These are phyloP conservation scores for Eimeria mitis DNA, from an alignment of 169 alveolate species.

Conservation along the genomic window DNA sequence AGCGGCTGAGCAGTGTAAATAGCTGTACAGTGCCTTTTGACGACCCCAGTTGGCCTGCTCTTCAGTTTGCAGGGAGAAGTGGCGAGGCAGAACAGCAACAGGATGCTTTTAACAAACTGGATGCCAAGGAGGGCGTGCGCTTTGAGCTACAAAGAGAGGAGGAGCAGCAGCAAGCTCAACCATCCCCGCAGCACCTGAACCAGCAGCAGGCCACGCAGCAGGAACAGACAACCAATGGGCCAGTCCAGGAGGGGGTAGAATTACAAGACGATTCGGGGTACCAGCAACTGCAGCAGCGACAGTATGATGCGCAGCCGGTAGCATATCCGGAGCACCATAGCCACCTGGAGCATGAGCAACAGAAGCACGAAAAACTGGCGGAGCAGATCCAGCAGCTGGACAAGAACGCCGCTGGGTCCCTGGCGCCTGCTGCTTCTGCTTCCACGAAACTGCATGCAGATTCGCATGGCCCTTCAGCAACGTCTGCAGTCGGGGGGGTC, in stretches of 20 bases:
- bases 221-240: background rate
- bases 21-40: background rate
- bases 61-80: background rate
- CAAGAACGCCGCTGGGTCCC: background rate
- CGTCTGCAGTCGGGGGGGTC: conserved; percentile 31
- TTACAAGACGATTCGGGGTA: background rate
- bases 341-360: conserved; percentile 6
- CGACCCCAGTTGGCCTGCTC: background rate
- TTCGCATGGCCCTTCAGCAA: background rate
- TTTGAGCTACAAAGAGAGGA: background rate
- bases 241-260: background rate
- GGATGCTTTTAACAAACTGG: background rate
- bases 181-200: background rate
- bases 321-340: conserved; percentile 6
- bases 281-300: background rate
- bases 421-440: background rate
- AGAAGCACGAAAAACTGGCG: background rate
- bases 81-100: background rate
- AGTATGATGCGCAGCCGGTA: background rate
- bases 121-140: background rate
- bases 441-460: background rate
- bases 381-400: conserved; percentile 22
- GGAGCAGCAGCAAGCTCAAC: background rate
- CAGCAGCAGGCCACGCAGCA: conserved; percentile 16
- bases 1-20: background rate